phyloP scores from a whole-genome alignment of 23 red algal genomes.

The Agarophyton chilense region DNA sequence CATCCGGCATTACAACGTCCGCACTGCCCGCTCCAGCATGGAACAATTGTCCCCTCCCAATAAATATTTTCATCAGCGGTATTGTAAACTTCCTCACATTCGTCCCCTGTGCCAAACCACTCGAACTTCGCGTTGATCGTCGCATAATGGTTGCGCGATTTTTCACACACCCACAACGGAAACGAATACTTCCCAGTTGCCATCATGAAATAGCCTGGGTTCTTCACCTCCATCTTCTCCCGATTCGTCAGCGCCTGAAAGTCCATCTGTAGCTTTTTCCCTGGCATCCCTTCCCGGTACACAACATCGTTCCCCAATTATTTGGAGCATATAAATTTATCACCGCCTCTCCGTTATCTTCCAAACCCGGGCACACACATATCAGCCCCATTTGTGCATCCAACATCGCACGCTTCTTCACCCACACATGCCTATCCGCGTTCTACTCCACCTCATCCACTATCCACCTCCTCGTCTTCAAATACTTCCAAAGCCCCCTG shows the following conservation, averaged over 20 bases:
- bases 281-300: no score
- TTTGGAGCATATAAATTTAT: no score
- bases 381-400: no score
- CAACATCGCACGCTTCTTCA: no score
- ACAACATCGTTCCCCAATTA: no score
- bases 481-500: background rate
- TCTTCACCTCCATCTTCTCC: no score
- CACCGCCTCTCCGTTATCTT: no score
- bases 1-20: background rate
- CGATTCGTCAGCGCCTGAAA: no score
- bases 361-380: no score
- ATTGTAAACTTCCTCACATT: background rate
- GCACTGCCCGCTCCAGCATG: background rate
- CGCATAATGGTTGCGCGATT: background rate
- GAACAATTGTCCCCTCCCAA: background rate
- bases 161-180: background rate
- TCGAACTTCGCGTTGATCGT: background rate
- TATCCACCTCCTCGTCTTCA: background rate
- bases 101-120: background rate
- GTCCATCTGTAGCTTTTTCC: no score
- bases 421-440: no score
- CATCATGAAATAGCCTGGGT: conserved; percentile 29
- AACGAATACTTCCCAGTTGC: background rate
- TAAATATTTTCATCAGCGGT: background rate
- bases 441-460: no score